Base-by-base conservation (phyloP, 345 rosid genomes). In the Noccaea bulbosa region DNA sequence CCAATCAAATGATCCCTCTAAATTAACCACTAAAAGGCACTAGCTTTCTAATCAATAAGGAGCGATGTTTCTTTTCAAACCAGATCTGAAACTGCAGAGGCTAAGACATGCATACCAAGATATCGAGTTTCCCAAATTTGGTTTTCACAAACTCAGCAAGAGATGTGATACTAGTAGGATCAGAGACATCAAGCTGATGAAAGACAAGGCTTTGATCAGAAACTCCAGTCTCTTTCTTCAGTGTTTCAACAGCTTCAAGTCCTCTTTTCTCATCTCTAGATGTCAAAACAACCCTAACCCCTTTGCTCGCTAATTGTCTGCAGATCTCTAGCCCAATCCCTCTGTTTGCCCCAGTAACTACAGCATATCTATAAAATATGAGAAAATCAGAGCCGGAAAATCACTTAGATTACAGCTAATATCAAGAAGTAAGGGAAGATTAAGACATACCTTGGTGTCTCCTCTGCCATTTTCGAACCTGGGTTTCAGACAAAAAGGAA, bases 171-270 rank as follows among this genome's bases (percentile, higher is more conserved):
- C 82, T 81, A 32, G 69, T 27, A 15, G 65, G 70, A 51, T 83
- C 84, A 9, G 74, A 11, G 5, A 85, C 85, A 76, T 85, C 88
- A 48, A 87, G 89, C 72, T 75, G 82, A 72, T 82, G 83, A 61
- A 82, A 85, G 7, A 81, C 62, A 8, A 82, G 48, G 7, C 49
- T 12, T 65, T 70, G 56, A 57, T 79, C 80, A n/a, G 76, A 62
- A 33, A 70, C 57, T 14, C 74, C 73, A 43, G 34, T 62, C 6
- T 73, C 66, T 43, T 48, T 38, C 53, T 70, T 78, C 35, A 84
- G 74, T 37, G 74, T 69, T 20, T 81, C 68, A 78, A 78, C 80
- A 77, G 87, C 81, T 49, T 83, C 80, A 62, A 71, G 76, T 3
- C 87, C 83, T 16, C 49, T 74, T 7, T 41, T 73, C 70, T 70